These are phyloP conservation scores for Citrullus colocynthis DNA, from an alignment of 306 rosid genomes.

Conservation along the genomic window DNA sequence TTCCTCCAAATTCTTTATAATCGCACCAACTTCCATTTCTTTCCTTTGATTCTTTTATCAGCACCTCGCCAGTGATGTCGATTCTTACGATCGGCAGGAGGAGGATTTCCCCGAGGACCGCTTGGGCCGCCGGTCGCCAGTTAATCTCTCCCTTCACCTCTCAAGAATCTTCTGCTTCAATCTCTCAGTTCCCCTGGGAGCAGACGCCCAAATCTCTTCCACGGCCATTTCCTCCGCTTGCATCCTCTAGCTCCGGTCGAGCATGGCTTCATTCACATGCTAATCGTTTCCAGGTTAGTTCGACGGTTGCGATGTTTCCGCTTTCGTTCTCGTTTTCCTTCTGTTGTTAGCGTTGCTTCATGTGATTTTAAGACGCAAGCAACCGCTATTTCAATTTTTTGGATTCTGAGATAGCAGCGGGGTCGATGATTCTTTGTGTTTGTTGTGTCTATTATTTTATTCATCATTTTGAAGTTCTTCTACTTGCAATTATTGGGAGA, in stretches of 20 bases:
- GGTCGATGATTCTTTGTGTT: neutral
- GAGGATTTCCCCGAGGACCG: constrained; percentile 21
- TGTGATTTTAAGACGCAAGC: neutral
- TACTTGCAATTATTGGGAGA: neutral
- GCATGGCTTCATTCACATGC: constrained; percentile 10
- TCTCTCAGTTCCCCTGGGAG: neutral
- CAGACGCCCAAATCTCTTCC: neutral
- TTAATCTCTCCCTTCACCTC: constrained; percentile 1
- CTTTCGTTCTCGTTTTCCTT: neutral
- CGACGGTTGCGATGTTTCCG: neutral
- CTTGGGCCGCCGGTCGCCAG: constrained; percentile 18
- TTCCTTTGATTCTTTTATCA: neutral
- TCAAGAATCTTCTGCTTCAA: neutral
- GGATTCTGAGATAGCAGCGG: neutral
- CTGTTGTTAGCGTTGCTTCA: neutral
- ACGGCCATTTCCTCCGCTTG: constrained; percentile 1
- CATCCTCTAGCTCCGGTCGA: neutral
- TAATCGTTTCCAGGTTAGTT: constrained; percentile 22
- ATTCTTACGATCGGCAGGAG: constrained; percentile 23
- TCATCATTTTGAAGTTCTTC: neutral
- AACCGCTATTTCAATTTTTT: neutral
- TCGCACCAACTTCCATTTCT: neutral
- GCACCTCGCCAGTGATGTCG: neutral
- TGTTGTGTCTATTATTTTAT: neutral
- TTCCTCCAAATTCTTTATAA: neutral